Conservation (phyloP, 1,284 basidiomycete genomes). For the Ustilago vetiveriae region DNA sequence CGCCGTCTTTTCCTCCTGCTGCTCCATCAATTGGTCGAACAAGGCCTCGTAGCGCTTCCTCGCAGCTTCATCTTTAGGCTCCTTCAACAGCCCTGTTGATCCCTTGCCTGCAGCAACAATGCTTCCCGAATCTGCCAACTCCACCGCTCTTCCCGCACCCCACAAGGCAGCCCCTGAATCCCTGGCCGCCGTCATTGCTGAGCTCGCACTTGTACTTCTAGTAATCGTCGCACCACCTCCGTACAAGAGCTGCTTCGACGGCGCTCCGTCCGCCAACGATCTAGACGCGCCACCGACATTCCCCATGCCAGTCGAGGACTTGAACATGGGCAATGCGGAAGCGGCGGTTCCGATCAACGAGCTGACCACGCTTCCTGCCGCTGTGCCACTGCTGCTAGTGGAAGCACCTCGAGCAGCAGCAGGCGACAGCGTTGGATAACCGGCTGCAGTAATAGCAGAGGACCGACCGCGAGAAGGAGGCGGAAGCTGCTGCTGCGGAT, state of each 20-base stretch:
- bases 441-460: neutral
- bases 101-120: neutral
- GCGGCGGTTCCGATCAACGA: constrained; percentile 21
- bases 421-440: neutral
- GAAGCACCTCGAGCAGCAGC: too few relatives aligned
- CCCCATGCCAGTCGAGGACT: neutral
- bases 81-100: constrained; percentile 3
- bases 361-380: constrained; percentile 11
- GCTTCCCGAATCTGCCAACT: constrained; percentile 17
- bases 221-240: constrained; percentile 7
- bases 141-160: constrained; percentile 9
- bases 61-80: constrained; percentile 15
- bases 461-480: constrained; percentile 12
- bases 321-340: constrained; percentile 30
- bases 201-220: constrained; percentile 17
- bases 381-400: neutral
- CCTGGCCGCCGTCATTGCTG: constrained; percentile 1
- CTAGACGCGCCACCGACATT: neutral
- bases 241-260: constrained; percentile 22
- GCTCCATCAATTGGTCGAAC: constrained; percentile 8
- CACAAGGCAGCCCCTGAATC: constrained; percentile 6
- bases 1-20: constrained; percentile 1
- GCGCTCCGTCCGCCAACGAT: constrained; percentile 35
- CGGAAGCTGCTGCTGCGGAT: constrained; percentile 1
- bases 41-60: constrained; percentile 25